Evolutionary conservation across 2,329 filamentous ascomycete genomes (phyloP).

Genomic region (Paecilomyces niveus): DNA sequence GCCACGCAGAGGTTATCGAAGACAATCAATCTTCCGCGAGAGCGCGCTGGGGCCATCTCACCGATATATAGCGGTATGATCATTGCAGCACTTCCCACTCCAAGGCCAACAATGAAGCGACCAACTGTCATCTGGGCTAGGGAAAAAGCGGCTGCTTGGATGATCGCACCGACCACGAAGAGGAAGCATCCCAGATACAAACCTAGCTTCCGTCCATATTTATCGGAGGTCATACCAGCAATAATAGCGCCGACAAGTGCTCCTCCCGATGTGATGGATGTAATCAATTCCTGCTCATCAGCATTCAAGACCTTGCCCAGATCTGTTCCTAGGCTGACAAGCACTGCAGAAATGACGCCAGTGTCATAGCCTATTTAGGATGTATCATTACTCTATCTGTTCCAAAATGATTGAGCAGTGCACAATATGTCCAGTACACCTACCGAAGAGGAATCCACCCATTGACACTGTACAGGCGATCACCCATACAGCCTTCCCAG

Average conservation of each 20-base stretch:
- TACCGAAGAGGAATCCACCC: conserved; percentile 13
- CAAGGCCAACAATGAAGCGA: conserved; percentile 42
- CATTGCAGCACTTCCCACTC: conserved; percentile 43
- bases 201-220: conserved; percentile 9
- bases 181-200: conserved; percentile 34
- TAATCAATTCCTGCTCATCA: conserved; percentile 44
- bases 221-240: conserved; percentile 27
- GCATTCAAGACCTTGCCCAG: conserved; percentile 31
- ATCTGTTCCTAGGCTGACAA: conserved; percentile 25
- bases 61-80: conserved; percentile 29
- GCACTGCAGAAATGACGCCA: conserved; percentile 38
- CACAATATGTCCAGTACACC: background rate
- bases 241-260: conserved; percentile 38
- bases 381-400: background rate
- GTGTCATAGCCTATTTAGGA: conserved; percentile 36
- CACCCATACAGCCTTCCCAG: conserved; percentile 9
- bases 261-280: conserved; percentile 43
- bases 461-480: conserved; percentile 12
- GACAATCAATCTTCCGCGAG: conserved; percentile 12
- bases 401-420: background rate
- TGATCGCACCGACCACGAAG: conserved; percentile 30
- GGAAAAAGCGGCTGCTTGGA: conserved; percentile 27
- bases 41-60: conserved; percentile 11
- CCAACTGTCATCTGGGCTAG: conserved; percentile 39
- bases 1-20: conserved; percentile 26